Conservation (phyloP, 352 stramenopile species). For the Phytopythium ostracodes region DNA sequence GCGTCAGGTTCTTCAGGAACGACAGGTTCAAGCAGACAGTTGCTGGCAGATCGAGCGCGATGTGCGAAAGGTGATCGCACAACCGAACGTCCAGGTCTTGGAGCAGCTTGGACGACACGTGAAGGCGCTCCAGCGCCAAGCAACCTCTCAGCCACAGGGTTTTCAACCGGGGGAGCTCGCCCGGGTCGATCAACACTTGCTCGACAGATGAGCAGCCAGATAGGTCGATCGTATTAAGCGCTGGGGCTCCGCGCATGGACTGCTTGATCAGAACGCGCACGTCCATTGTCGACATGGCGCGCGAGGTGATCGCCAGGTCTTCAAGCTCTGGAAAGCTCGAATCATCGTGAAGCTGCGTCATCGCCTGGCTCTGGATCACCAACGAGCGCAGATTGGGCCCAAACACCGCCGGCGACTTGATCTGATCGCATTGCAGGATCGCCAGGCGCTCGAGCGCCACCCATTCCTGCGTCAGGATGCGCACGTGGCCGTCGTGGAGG, state of each 20-base stretch:
- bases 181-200: constrained; percentile 49
- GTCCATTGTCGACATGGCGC: constrained; percentile 37
- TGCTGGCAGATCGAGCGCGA: constrained; percentile 40
- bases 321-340: constrained; percentile 43
- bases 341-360: constrained; percentile 34
- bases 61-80: constrained; percentile 38
- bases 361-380: constrained; percentile 37
- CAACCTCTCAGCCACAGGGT: constrained; percentile 40
- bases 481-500: constrained; percentile 41
- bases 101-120: constrained; percentile 47
- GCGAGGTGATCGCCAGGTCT: constrained; percentile 43
- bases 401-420: constrained; percentile 41
- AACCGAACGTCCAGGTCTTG: constrained; percentile 33
- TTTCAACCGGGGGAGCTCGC: constrained; percentile 42
- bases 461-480: constrained; percentile 29
- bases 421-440: constrained; percentile 53
- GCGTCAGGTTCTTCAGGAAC: constrained; percentile 52
- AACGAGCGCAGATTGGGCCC: constrained; percentile 29
- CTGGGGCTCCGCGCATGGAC: constrained; percentile 18
- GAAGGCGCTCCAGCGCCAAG: constrained; percentile 44
- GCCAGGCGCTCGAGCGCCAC: constrained; percentile 37
- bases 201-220: constrained; percentile 49
- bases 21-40: constrained; percentile 44
- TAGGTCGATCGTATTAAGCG: constrained; percentile 31
- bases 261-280: constrained; percentile 40